phyloP scores from a whole-genome alignment of 345 rosid genomes.

The Salix dunnii region DNA sequence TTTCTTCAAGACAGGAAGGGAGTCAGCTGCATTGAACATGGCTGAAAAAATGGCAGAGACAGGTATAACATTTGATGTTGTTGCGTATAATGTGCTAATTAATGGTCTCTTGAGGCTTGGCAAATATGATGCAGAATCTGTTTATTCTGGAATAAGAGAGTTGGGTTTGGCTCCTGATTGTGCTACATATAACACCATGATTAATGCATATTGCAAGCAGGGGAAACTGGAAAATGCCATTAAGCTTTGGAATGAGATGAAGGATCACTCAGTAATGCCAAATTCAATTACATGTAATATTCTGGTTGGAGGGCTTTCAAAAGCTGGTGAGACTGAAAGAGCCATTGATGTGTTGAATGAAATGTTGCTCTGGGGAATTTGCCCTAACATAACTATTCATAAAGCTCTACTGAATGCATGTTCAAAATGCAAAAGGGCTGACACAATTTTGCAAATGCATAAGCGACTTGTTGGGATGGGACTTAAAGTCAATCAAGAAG shows the following conservation, averaged over 20 bases:
- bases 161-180: conserved; percentile 65
- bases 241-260: conserved; percentile 71
- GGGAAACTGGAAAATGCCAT: conserved; percentile 51
- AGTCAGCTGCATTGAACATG: conserved; percentile 58
- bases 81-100: conserved; percentile 72
- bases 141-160: conserved; percentile 56
- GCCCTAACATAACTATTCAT: conserved; percentile 52
- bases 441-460: conserved; percentile 51
- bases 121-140: conserved; percentile 48
- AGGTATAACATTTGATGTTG: conserved; percentile 59
- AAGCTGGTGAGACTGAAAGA: conserved; percentile 45
- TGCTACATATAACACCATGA: conserved; percentile 74
- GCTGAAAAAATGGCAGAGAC: conserved; percentile 70
- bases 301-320: conserved; percentile 48
- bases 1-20: conserved; percentile 69
- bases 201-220: conserved; percentile 56
- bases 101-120: conserved; percentile 64
- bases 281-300: conserved; percentile 62
- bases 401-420: conserved; percentile 48
- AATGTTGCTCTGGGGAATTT: conserved; percentile 46
- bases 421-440: conserved; percentile 55
- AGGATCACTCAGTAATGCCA: conserved; percentile 44
- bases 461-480: conserved; percentile 52
- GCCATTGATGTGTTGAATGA: conserved; percentile 53
- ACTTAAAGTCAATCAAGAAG: conserved; percentile 46